phyloP scores from a whole-genome alignment of 495 filamentous ascomycete species.

The Aspergillus diversus region DNA sequence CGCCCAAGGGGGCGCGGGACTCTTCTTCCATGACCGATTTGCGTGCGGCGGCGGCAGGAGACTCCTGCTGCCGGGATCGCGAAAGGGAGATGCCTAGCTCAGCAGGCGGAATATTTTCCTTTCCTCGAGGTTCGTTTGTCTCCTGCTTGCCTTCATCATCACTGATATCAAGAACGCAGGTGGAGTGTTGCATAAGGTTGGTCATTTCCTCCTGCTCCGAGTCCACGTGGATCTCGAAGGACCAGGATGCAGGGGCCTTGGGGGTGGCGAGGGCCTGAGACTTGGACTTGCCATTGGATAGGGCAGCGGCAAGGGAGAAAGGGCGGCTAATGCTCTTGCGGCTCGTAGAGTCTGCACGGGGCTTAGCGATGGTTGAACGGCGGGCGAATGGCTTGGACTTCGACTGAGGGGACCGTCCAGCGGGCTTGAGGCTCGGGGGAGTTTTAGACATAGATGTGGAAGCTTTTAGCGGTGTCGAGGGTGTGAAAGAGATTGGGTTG shows the following conservation, averaged over 20 bases:
- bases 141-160: constrained; percentile 53
- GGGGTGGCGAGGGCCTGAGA: constrained; percentile 37
- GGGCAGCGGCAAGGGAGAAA: constrained; percentile 79
- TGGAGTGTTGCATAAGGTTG: constrained; percentile 89
- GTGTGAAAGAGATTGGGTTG: constrained; percentile 36
- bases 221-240: constrained; percentile 95
- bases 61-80: constrained; percentile 30
- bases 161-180: constrained; percentile 80
- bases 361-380: constrained; percentile 42
- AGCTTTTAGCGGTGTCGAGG: constrained; percentile 43
- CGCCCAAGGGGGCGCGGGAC: constrained; percentile 67
- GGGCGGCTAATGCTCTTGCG: constrained; percentile 50
- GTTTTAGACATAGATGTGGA: constrained; percentile 43
- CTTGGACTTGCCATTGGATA: constrained; percentile 50
- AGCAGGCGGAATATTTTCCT: constrained; percentile 82
- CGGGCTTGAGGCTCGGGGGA: constrained; percentile 38
- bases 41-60: constrained; percentile 33
- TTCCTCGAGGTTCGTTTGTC: constrained; percentile 62
- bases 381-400: constrained; percentile 42
- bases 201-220: constrained; percentile 84
- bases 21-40: constrained; percentile 51
- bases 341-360: constrained; percentile 57
- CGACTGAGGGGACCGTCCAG: constrained; percentile 44
- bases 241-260: constrained; percentile 70
- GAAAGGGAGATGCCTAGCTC: constrained; percentile 41